phyloP scores from a whole-genome alignment of 1,139 yeast genomes.

The Scheffersomyces stambukii region DNA sequence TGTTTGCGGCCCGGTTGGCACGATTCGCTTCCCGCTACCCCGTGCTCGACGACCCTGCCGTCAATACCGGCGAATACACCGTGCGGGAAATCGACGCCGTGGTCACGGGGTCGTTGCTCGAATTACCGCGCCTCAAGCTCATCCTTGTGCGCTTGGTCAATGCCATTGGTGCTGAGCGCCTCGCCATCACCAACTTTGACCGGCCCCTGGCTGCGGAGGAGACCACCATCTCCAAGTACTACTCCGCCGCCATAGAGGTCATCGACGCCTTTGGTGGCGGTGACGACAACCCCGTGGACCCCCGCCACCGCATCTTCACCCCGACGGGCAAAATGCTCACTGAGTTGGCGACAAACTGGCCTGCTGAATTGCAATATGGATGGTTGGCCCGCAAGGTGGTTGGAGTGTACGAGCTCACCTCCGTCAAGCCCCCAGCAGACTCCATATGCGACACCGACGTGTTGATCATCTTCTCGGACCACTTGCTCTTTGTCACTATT shows the following conservation, averaged over 20 bases:
- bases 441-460: slow-evolving; percentile 40
- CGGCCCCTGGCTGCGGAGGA: slow-evolving; percentile 11
- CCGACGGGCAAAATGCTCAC: slow-evolving; percentile 88
- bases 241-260: slow-evolving; percentile 54
- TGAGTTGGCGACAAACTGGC: slow-evolving; percentile 85
- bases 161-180: slow-evolving; percentile 21
- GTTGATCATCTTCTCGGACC: slow-evolving; percentile 77
- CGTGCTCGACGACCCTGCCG: slow-evolving; percentile 29
- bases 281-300: slow-evolving; percentile 31
- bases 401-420: slow-evolving; percentile 61
- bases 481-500: slow-evolving; percentile 58
- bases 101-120: slow-evolving; percentile 62
- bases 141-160: slow-evolving; percentile 54
- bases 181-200: slow-evolving; percentile 8
- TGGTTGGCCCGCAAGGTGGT: slow-evolving; percentile 86
- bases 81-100: slow-evolving; percentile 62
- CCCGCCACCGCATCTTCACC: slow-evolving; percentile 69
- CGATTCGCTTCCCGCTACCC: slow-evolving; percentile 32
- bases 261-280: slow-evolving; percentile 79
- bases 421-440: slow-evolving; percentile 23
- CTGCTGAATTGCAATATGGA: slow-evolving; percentile 78
- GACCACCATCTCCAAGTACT: slow-evolving; percentile 34
- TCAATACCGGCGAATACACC: slow-evolving; percentile 42
- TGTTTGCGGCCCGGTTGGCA: slow-evolving; percentile 39
- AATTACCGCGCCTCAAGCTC: slow-evolving; percentile 65